Conservation (phyloP, 352 stramenopile genomes). For the Nothophytophthora sp. region DNA sequence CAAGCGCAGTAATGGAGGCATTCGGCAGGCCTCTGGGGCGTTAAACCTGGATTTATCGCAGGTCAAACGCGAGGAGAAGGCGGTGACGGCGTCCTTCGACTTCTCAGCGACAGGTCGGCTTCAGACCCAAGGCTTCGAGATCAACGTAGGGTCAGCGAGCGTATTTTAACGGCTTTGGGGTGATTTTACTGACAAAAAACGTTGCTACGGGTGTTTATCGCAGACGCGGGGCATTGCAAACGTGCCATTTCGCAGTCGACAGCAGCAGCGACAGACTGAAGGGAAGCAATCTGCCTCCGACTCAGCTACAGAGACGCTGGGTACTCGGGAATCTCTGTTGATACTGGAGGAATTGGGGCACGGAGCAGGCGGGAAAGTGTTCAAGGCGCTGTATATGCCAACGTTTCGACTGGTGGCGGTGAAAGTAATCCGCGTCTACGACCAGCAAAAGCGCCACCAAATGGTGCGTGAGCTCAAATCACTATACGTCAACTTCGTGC, state of each 20-base stretch:
- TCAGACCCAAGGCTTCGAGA: conserved; percentile 88
- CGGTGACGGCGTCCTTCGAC: conserved; percentile 73
- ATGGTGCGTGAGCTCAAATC: conserved; percentile 89
- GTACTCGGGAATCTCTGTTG: conserved; percentile 69
- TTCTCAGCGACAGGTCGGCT: conserved; percentile 75
- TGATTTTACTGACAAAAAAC: too few relatives aligned
- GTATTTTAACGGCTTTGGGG: too few relatives aligned
- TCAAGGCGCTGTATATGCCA: conserved; percentile 89
- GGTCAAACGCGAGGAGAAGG: conserved; percentile 60
- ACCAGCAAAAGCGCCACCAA: conserved; percentile 88
- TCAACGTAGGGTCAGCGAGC: conserved; percentile 50
- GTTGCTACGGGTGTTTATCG: too few relatives aligned
- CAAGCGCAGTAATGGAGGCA: conserved; percentile 13
- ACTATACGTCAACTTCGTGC: conserved; percentile 80
- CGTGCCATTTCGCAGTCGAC: conserved; percentile 47
- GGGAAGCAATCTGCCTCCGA: conserved; percentile 14
- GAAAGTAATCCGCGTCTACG: conserved; percentile 89
- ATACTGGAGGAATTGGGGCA: conserved; percentile 75
- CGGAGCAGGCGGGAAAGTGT: conserved; percentile 88
- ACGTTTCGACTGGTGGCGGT: conserved; percentile 89
- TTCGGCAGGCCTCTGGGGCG: conserved; percentile 39
- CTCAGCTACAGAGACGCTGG: conserved; percentile 21
- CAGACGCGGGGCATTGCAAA: conserved; percentile 80
- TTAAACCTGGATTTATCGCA: conserved; percentile 70
- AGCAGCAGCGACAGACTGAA: conserved; percentile 6